Percentiles rank a stretch among this genome's conserved stretches.
These are phyloP conservation scores for Coemansia furcata DNA, from an alignment of 192 early-diverging fungal species.

Conservation along the genomic window DNA sequence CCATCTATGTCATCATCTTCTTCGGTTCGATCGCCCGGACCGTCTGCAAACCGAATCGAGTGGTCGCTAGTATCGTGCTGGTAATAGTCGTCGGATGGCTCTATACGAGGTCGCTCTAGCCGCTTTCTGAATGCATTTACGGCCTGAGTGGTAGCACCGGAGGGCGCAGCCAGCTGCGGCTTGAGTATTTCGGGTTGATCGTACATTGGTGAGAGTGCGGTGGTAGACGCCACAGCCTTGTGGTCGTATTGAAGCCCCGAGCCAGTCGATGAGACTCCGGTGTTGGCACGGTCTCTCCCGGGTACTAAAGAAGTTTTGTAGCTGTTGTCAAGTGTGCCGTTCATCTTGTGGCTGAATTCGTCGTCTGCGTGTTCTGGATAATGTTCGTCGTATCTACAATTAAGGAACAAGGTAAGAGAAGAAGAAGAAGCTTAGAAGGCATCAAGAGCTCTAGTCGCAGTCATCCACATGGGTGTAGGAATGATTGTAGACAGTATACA, in stretches of 20 bases:
- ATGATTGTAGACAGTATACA: background rate
- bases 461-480: background rate
- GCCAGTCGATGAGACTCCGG: slow-evolving; percentile 31
- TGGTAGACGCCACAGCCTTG: slow-evolving; percentile 34
- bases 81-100: background rate
- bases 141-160: background rate
- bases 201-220: slow-evolving; percentile 29
- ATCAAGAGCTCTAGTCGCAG: background rate
- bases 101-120: background rate
- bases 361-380: slow-evolving; percentile 4
- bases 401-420: background rate
- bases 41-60: background rate
- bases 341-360: slow-evolving; percentile 1
- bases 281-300: slow-evolving; percentile 21
- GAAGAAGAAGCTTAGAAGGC: background rate
- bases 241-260: slow-evolving; percentile 33
- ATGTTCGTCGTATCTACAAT: slow-evolving; percentile 24
- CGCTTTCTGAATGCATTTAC: background rate
- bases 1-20: slow-evolving; percentile 3
- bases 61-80: background rate
- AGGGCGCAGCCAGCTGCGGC: background rate
- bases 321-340: background rate
- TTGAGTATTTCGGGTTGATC: background rate
- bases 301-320: background rate
- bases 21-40: background rate